These are phyloP conservation scores for Alternaria sp. DNA, from an alignment of 2,329 filamentous ascomycete species.

Conservation along the genomic window DNA sequence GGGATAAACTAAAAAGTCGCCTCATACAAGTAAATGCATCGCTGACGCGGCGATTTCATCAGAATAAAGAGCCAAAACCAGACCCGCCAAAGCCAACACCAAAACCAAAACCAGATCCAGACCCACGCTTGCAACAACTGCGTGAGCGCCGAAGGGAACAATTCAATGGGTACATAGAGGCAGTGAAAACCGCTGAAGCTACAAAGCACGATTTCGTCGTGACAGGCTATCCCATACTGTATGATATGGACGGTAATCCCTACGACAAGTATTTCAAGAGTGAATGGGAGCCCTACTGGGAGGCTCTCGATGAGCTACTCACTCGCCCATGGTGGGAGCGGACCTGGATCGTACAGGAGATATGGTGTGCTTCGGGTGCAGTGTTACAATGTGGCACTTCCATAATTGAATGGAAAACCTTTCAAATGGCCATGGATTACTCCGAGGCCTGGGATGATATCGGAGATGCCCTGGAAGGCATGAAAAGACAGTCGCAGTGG, in stretches of 20 bases:
- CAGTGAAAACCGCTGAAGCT: not conserved
- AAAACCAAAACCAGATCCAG: too few species aligned
- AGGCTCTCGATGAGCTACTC: not conserved
- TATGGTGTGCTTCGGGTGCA: not conserved
- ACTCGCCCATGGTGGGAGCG: not conserved
- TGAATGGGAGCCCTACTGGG: not conserved
- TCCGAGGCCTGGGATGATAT: not conserved
- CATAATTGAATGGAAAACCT: not conserved
- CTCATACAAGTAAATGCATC: not conserved
- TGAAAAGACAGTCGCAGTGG: not conserved
- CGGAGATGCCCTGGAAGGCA: not conserved
- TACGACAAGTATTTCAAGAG: not conserved
- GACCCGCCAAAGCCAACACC: too few species aligned
- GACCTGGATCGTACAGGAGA: not conserved
- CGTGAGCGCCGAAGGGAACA: too few species aligned
- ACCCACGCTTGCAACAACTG: too few species aligned
- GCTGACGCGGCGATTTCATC: not conserved
- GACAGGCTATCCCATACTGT: not conserved
- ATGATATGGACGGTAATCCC: not conserved
- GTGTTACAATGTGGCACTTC: not conserved
- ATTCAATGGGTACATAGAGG: not conserved
- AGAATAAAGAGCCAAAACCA: not conserved
- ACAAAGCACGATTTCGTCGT: not conserved
- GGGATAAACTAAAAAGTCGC: not conserved
- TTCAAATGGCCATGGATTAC: not conserved